Evolutionary conservation across 2,329 filamentous ascomycete species (phyloP).

Genomic region (Orbilia blumenaviensis): DNA sequence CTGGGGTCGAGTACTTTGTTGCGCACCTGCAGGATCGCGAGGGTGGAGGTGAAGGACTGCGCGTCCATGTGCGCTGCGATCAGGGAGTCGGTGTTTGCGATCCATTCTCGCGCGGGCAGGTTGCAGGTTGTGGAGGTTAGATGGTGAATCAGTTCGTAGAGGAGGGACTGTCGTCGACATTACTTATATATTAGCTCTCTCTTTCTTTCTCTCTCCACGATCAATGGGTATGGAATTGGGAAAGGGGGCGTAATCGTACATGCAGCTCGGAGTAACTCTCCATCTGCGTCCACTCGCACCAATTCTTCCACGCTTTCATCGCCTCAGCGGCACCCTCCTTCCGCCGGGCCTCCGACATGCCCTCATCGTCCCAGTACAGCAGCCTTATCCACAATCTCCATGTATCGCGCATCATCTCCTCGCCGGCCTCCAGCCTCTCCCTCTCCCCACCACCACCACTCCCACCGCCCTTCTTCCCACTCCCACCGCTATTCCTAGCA

Average conservation of each 20-base stretch:
- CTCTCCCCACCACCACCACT: background rate
- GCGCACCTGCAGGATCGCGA: slow-evolving; percentile 41
- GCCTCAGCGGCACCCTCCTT: slow-evolving; percentile 28
- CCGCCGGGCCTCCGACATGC: slow-evolving; percentile 27
- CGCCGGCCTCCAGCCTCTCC: slow-evolving; percentile 29
- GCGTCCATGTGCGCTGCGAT: slow-evolving; percentile 49
- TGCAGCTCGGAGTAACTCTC: slow-evolving; percentile 41
- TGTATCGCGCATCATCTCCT: slow-evolving; percentile 51
- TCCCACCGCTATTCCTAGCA: background rate
- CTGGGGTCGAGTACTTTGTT: slow-evolving; percentile 46
- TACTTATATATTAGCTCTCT: background rate
- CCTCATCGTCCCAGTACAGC: slow-evolving; percentile 50
- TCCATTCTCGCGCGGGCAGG: slow-evolving; percentile 44
- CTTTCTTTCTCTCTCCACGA: background rate
- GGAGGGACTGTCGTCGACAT: slow-evolving; percentile 10
- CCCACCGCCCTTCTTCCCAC: background rate
- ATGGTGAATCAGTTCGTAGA: slow-evolving; percentile 49
- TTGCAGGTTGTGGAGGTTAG: slow-evolving; percentile 29
- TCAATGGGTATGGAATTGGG: background rate
- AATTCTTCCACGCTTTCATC: slow-evolving; percentile 39
- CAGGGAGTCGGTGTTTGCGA: slow-evolving; percentile 45
- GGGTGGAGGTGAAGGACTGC: slow-evolving; percentile 45
- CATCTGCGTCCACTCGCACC: slow-evolving; percentile 52
- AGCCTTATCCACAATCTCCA: slow-evolving; percentile 47
- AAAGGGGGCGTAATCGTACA: slow-evolving; percentile 22